Percentiles rank a stretch among this genome's conserved stretches.
Conservation (phyloP, 805 yeast species). For the Kuraishia hungarica region DNA sequence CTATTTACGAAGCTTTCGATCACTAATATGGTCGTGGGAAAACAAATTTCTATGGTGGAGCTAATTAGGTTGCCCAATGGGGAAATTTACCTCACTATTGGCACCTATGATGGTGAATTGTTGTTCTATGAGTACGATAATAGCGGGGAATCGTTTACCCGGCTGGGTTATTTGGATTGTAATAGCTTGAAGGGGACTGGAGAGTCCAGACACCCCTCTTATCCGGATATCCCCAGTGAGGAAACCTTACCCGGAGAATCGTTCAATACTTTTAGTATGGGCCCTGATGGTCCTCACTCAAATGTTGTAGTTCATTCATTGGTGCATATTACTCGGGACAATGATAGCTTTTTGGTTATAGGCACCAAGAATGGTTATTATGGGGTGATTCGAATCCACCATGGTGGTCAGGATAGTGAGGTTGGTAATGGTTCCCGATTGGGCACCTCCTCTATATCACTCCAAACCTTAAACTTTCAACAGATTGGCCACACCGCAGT, state of each 20-base stretch:
- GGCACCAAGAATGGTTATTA: not conserved
- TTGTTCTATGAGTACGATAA: slow-evolving; percentile 7
- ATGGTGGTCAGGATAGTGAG: not conserved
- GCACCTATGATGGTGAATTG: slow-evolving; percentile 10
- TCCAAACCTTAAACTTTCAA: not conserved
- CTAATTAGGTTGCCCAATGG: not conserved
- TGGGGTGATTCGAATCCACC: not conserved
- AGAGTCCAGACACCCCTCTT: too few species aligned
- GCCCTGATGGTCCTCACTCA: too few species aligned
- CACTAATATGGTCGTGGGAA: not conserved
- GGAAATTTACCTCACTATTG: slow-evolving; percentile 8
- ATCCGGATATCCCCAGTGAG: too few species aligned
- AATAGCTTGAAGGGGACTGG: too few species aligned
- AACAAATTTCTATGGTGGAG: not conserved
- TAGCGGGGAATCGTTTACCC: slow-evolving; percentile 2
- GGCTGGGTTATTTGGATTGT: not conserved
- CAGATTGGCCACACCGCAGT: not conserved
- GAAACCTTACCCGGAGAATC: too few species aligned
- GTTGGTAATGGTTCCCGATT: not conserved
- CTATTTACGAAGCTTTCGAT: too few species aligned
- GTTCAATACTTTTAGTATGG: too few species aligned
- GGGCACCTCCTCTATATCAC: not conserved
- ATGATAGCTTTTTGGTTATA: not conserved
- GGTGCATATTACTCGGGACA: not conserved
- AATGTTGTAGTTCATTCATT: not conserved